Evolutionary conservation across 768 basidiomycete genomes (phyloP).

Genomic region (Boletus coccyginus): DNA sequence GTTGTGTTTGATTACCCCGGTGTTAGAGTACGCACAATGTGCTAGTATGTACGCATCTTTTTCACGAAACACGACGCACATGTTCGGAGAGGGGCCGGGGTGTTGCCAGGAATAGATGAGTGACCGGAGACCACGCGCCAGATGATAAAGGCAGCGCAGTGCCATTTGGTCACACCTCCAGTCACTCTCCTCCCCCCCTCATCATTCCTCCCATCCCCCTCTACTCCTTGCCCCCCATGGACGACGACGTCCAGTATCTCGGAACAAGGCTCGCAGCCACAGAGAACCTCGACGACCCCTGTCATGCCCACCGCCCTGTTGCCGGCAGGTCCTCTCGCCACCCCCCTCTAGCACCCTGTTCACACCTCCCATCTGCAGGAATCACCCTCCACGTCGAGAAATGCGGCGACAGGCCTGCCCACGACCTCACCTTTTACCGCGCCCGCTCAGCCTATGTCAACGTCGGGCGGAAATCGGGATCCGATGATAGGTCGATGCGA

Average conservation of each 20-base stretch:
- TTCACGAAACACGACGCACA: too few species aligned
- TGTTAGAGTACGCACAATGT: slow-evolving; percentile 25
- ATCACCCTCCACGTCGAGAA: slow-evolving; percentile 58
- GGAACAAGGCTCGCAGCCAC: slow-evolving; percentile 39
- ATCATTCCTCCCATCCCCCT: not conserved
- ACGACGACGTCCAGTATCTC: slow-evolving; percentile 63
- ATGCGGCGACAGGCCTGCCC: slow-evolving; percentile 42
- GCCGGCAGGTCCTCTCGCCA: slow-evolving; percentile 40
- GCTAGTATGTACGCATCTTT: too few species aligned
- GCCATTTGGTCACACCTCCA: slow-evolving; percentile 31
- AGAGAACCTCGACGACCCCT: slow-evolving; percentile 29
- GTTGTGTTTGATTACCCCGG: not conserved
- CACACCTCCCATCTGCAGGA: slow-evolving; percentile 38
- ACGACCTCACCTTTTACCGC: slow-evolving; percentile 52
- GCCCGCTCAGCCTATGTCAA: slow-evolving; percentile 48
- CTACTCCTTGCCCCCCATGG: slow-evolving; percentile 32
- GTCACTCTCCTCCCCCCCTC: slow-evolving; percentile 22
- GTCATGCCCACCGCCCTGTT: slow-evolving; percentile 30
- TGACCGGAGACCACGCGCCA: slow-evolving; percentile 20
- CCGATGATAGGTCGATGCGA: slow-evolving; percentile 39
- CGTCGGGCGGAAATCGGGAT: slow-evolving; percentile 66
- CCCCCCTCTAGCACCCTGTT: slow-evolving; percentile 11
- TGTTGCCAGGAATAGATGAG: slow-evolving; percentile 25
- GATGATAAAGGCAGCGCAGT: slow-evolving; percentile 31
- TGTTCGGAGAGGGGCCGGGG: slow-evolving; percentile 13